A percentile compares a stretch with the other conserved stretches of the same genome.
Evolutionary conservation across 768 basidiomycete genomes (phyloP).

Genomic region (Trametes cubensis): DNA sequence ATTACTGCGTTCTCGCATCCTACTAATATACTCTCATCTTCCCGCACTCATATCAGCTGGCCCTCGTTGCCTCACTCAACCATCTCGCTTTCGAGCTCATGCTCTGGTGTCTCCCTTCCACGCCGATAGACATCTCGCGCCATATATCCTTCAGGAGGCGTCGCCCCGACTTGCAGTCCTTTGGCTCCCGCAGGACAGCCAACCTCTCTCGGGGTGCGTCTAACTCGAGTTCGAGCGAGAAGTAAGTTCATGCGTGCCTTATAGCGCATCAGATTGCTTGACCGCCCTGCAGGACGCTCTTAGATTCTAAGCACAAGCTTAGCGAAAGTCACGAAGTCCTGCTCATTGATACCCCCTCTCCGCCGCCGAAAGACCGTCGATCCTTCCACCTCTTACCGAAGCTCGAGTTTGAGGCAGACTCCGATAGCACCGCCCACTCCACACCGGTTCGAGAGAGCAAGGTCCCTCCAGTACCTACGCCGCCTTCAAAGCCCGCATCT

Average conservation of each 20-base stretch:
- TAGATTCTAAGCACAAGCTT: slow-evolving; percentile 7
- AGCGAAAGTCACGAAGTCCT: background rate
- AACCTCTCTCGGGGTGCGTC: slow-evolving; percentile 13
- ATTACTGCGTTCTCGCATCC: slow-evolving; percentile 5
- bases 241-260: background rate
- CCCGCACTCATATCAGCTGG: slow-evolving; percentile 21
- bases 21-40: slow-evolving; percentile 12
- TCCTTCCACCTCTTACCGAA: background rate
- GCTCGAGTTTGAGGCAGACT: background rate
- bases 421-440: background rate
- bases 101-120: slow-evolving; percentile 11
- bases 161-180: slow-evolving; percentile 13
- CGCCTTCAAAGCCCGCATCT: background rate
- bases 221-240: slow-evolving; percentile 16
- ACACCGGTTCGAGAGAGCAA: too few relatives aligned
- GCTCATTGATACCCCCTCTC: slow-evolving; percentile 16
- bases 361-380: slow-evolving; percentile 17
- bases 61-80: background rate
- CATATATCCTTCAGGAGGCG: slow-evolving; percentile 14
- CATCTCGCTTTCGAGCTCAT: slow-evolving; percentile 4
- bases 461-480: background rate
- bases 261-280: background rate
- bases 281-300: slow-evolving; percentile 10
- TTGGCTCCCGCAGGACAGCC: background rate
- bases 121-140: slow-evolving; percentile 9